Evolutionary conservation across 495 filamentous ascomycete species (phyloP), one percentile per base, ranked within the genome.

Genomic region (Mytilinidion resinicola): DNA sequence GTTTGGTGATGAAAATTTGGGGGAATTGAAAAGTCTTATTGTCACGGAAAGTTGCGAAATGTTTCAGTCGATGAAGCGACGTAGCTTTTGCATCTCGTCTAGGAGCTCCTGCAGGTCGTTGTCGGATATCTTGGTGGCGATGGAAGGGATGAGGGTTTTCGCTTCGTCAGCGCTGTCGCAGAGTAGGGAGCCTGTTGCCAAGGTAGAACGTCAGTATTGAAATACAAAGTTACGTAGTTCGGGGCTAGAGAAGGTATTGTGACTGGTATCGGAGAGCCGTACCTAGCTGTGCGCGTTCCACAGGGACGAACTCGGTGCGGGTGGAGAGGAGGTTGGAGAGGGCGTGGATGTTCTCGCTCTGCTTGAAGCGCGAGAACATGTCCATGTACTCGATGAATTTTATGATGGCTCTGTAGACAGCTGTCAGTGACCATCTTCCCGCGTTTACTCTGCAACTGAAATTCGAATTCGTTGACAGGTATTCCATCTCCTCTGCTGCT

Each of bases 231-330:
- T 3, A 30, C 25, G 25, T 30, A 30, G 48, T 30, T 14, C 12
- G 19, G 30, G 41, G 41, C 53, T 1, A 1, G 17, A 9, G 21
- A n/a, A 15, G 34, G 48, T 25, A 30, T 37, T 1, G 41, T 47
- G 52, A 59, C 54, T 21, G 46, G 57, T 65, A 30, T 43, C 10
- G 11, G 8, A n/a, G 50, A 57, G 43, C 55, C 44, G 30, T 74
- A 96, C 92, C 92, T 54, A 98, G 79, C 77, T 96, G 91, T 43
- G 89, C 89, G 64, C 87, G 81, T 80, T 98, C 93, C 67, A 96
- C 96, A 69, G 88, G 86, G 67, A 86, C 87, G 64, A 98, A 73
- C 68, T 91, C 85, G 55, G 85, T 83, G 63, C 87, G 85, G 38
- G 82, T 78, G 55, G 85, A 84, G 56, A 96, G 75, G 53, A 96